A percentile compares a stretch with the other conserved stretches of the same genome.
Conservation (phyloP, 768 basidiomycete species). For the Filobasidium wieringae region DNA sequence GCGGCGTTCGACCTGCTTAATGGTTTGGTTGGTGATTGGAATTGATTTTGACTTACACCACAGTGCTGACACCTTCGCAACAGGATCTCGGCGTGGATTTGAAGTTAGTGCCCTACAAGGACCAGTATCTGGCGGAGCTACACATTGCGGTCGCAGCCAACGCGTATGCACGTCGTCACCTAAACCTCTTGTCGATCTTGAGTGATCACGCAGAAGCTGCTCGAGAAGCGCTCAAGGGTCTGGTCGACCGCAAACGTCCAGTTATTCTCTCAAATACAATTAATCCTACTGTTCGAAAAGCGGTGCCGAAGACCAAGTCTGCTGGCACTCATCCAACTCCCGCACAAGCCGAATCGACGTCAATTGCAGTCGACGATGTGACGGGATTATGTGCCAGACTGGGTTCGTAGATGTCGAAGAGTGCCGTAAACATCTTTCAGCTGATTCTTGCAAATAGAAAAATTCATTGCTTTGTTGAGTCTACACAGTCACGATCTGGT, state of each 20-base stretch:
- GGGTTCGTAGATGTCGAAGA: too few relatives aligned
- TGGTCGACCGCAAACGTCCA: not conserved
- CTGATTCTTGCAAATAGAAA: conserved; percentile 37
- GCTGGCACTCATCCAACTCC: too few relatives aligned
- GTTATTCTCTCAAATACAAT: too few relatives aligned
- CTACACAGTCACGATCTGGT: conserved; percentile 55
- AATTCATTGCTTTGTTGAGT: conserved; percentile 46
- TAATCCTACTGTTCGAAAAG: too few relatives aligned
- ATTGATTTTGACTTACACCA: not conserved
- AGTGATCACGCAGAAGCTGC: not conserved
- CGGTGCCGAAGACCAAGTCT: too few relatives aligned
- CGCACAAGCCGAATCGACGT: too few relatives aligned
- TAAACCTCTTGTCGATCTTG: not conserved
- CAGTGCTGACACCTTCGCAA: not conserved
- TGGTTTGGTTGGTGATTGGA: not conserved
- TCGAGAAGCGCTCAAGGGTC: not conserved
- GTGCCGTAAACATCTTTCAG: too few relatives aligned
- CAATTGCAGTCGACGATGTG: too few relatives aligned
- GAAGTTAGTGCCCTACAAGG: not conserved
- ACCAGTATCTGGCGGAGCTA: not conserved
- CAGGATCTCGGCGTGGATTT: not conserved
- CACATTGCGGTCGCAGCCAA: not conserved
- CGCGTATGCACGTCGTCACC: not conserved
- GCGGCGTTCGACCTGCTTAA: not conserved
- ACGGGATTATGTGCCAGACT: too few relatives aligned